Evolutionary conservation across 2,329 filamentous ascomycete genomes (phyloP).

Genomic region (Coniochaeta sp.): DNA sequence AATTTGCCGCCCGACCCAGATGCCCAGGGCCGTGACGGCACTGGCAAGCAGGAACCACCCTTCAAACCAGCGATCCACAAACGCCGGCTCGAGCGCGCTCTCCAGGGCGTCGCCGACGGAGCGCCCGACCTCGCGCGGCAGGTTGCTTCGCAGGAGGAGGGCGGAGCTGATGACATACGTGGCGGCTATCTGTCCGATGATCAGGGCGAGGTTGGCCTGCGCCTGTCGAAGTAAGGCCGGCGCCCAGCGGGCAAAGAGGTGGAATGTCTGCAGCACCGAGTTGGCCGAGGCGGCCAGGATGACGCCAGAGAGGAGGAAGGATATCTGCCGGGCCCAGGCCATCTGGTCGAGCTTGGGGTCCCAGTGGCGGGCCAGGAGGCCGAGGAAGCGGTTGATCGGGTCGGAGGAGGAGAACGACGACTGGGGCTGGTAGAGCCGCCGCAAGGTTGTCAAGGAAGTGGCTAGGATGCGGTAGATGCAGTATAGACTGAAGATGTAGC

Average conservation of each 20-base stretch:
- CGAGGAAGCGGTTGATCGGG: conserved; percentile 76
- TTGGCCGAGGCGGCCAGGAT: conserved; percentile 78
- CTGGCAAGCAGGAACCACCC: conserved; percentile 73
- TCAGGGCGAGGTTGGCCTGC: conserved; percentile 69
- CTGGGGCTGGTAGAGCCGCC: conserved; percentile 42
- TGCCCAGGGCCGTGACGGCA: conserved; percentile 57
- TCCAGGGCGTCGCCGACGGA: conserved; percentile 72
- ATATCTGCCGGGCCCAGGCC: conserved; percentile 79
- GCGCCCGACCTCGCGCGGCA: conserved; percentile 69
- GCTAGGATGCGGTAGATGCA: conserved; percentile 77
- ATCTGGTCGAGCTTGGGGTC: conserved; percentile 74
- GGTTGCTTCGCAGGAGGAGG: conserved; percentile 67
- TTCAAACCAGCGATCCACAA: conserved; percentile 81
- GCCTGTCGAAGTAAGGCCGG: conserved; percentile 65
- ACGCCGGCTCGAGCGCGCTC: conserved; percentile 63
- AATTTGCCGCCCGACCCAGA: conserved; percentile 64
- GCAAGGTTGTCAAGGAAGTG: conserved; percentile 60
- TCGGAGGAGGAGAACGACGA: conserved; percentile 61
- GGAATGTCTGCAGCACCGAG: conserved; percentile 77
- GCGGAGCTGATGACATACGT: conserved; percentile 81
- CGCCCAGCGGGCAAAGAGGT: conserved; percentile 68
- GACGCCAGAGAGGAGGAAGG: conserved; percentile 73
- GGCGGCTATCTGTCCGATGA: conserved; percentile 73
- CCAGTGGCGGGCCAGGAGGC: conserved; percentile 74
- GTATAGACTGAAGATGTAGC: conserved; percentile 69